Base-by-base conservation (phyloP, 1,284 basidiomycete species). In the Marasmius oreades region DNA sequence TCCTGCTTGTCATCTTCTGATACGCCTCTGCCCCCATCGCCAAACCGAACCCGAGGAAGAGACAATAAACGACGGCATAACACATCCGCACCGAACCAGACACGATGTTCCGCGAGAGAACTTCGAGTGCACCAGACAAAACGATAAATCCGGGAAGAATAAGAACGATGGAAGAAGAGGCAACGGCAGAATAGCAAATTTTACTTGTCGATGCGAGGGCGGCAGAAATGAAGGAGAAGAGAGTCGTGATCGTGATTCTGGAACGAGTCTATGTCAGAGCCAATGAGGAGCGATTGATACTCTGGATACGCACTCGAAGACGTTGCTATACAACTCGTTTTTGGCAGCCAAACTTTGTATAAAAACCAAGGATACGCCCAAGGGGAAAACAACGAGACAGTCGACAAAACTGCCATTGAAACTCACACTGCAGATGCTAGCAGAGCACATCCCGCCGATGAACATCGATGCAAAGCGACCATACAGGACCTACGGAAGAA, bases 111-210 rank as follows among this genome's bases (percentile, higher is more conserved):
- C 88, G 79, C 33, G 78, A 90, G 65, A 84, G 85, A 33, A 95
- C 75, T 69, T 96, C 95, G 48, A 96, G 83, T 22, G 89, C 81
- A 43, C 92, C 93, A 59, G 79, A 85, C 10, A 93, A 76, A 14
- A 93, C 89, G 63, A 93, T 88, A 67, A 90, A 92, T 46, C 86
- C 92, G 12, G 92, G 94, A 4, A 96, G 78, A 63, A 96, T 96
- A 52, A 95, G 79, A 3, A 95, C 93, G 58, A 95, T 87, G 3
- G 92, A 89, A 16, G 84, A 83, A 3, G 91, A 92, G 0, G 92
- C 90, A 55, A 96, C 77, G 1, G 93, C 88, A 2, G 92, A 87
- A 67, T 93, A 96, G 73, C 94, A 96, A 60, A 95, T 89, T 53
- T 80, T 75, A 22, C 77, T 70, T 0, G 85, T 84, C n/a, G 85